Evolutionary conservation across 768 basidiomycete genomes (phyloP), one percentile per base, ranked within the genome.

Genomic region (Leccinum incarnatum): DNA sequence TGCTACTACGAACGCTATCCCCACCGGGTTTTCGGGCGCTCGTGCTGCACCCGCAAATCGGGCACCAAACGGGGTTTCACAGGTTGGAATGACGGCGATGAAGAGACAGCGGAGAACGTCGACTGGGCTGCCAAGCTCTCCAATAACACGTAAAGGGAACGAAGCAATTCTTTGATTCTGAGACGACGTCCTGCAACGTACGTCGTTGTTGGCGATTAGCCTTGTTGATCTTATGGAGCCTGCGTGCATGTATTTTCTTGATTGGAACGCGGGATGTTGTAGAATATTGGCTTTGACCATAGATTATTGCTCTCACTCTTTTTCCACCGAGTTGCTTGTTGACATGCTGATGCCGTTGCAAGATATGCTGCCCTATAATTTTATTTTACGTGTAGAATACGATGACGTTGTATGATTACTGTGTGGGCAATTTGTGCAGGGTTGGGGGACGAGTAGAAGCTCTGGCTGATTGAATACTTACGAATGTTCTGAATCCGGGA

Each of bases 91-190:
- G 21, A 54, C 72, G 11, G 76, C 87, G 40, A 80, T 92, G 82
- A 93, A 93, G 76, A 79, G 91, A 62, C 91, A 92, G 68, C 80
- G 91, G 78, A 84, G 91, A 79, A 87, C 86, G 64, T 91, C 89
- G 54, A 80, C 82, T 30, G 79, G 81, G 60, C 67, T 80, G 50
- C 81, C 80, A 62, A 71, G 74, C 60, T 71, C 77, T 25, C 68
- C 74, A 11, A 58, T 75, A 5, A 65, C 72, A 54, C 72, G 73
- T 56, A 71, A 67, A 64, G 71, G 63, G 37, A 64, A 63, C 25
- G 73, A 71, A 21, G 9, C 60, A 9, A 25, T 50, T 27, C 48
- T 66, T 25, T 68, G 32, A 60, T 55, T 30, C 25, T 68, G 55
- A 59, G 52, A 40, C 34, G 21, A 56, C 40, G 42, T 50, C 14